Conservation (phyloP, 2,329 filamentous ascomycete genomes). For the Nemania sp. region DNA sequence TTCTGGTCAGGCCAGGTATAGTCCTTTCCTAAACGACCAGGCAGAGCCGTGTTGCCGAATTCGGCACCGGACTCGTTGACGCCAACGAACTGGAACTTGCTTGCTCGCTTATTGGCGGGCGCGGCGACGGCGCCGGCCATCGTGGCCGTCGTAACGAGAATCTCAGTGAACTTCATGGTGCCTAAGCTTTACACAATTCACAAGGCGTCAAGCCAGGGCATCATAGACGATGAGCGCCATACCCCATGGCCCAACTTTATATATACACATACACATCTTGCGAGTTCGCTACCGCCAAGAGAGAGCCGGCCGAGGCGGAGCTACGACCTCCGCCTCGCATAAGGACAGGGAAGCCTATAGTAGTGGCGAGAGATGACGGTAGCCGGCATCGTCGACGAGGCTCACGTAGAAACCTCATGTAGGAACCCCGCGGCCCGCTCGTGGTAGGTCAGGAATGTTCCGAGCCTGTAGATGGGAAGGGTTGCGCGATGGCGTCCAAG, state of each 20-base stretch:
- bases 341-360: slow-evolving; percentile 28
- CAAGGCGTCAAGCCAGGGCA: not conserved
- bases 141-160: slow-evolving; percentile 38
- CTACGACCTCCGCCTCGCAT: slow-evolving; percentile 33
- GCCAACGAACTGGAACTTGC: slow-evolving; percentile 43
- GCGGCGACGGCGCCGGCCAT: slow-evolving; percentile 39
- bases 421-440: not conserved
- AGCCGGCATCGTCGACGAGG: slow-evolving; percentile 4
- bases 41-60: slow-evolving; percentile 59
- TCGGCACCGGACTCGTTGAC: slow-evolving; percentile 57
- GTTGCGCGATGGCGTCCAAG: not conserved
- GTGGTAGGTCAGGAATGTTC: not conserved
- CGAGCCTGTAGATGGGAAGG: not conserved
- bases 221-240: not conserved
- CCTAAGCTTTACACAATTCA: not conserved
- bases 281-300: not conserved
- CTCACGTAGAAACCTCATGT: slow-evolving; percentile 7
- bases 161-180: slow-evolving; percentile 41
- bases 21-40: slow-evolving; percentile 59
- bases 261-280: slow-evolving; percentile 14
- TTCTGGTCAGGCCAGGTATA: slow-evolving; percentile 62
- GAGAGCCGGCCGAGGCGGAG: slow-evolving; percentile 25
- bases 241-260: slow-evolving; percentile 1
- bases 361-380: not conserved
- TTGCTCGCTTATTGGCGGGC: slow-evolving; percentile 40